phyloP scores from a whole-genome alignment of 2,329 filamentous ascomycete species.

The Didymella pinodella region DNA sequence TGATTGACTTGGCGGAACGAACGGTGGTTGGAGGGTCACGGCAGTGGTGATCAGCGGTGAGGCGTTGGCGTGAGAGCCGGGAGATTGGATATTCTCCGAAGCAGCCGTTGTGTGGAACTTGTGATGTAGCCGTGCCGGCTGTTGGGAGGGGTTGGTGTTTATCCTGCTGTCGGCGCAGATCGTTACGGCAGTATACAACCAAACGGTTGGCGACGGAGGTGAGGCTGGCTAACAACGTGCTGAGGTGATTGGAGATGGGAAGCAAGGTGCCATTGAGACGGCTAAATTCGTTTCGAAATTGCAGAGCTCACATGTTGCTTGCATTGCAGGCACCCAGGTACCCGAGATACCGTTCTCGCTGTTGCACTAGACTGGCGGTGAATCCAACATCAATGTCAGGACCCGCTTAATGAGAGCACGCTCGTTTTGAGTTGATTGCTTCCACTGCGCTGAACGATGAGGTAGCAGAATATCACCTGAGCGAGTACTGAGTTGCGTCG shows the following conservation, averaged over 20 bases:
- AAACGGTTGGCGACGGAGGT: not conserved
- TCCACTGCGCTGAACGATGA: constrained; percentile 8
- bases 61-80: constrained; percentile 20
- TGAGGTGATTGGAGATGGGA: not conserved
- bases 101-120: constrained; percentile 20
- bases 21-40: constrained; percentile 6
- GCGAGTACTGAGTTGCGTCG: not conserved
- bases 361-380: constrained; percentile 28
- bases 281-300: not conserved
- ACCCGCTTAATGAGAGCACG: constrained; percentile 3
- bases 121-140: constrained; percentile 2
- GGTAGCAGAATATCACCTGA: constrained; percentile 6
- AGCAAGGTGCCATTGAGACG: not conserved
- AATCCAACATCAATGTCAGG: constrained; percentile 6
- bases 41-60: constrained; percentile 20
- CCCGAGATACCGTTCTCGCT: not conserved
- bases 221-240: not conserved
- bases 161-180: not conserved
- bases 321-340: constrained; percentile 1
- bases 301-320: not conserved
- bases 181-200: not conserved
- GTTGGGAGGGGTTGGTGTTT: not conserved
- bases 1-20: not conserved
- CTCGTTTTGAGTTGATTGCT: constrained; percentile 10
- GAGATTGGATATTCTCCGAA: constrained; percentile 39